Evolutionary conservation across 2,329 filamentous ascomycete species (phyloP).

Genomic region (Emmonsia crescens): DNA sequence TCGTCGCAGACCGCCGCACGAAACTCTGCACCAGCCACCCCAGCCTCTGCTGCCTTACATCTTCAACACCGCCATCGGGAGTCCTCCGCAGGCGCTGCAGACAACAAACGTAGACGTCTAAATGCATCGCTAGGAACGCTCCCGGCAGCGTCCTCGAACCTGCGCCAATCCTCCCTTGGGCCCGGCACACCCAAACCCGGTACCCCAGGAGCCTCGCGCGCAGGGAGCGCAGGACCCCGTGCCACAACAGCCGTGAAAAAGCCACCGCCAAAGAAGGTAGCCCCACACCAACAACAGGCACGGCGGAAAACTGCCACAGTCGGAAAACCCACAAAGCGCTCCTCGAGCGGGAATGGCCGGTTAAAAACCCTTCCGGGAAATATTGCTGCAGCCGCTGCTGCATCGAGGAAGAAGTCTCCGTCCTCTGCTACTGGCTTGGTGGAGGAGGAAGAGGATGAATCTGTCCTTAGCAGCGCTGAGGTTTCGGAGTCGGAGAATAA

Average conservation of each 20-base stretch:
- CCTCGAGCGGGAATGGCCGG: conserved; percentile 30
- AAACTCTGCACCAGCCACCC: conserved; percentile 36
- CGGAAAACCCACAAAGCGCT: conserved; percentile 32
- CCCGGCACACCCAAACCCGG: conserved; percentile 53
- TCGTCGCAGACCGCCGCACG: conserved; percentile 26
- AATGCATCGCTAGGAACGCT: conserved; percentile 44
- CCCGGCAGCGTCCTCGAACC: conserved; percentile 43
- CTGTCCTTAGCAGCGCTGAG: conserved; percentile 42
- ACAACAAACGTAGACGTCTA: conserved; percentile 49
- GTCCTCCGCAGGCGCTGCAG: conserved; percentile 42
- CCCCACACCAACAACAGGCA: conserved; percentile 42
- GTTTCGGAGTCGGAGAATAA: conserved; percentile 37
- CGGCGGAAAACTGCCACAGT: conserved; percentile 25
- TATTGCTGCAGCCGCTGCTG: conserved; percentile 4
- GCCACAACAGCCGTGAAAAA: conserved; percentile 32
- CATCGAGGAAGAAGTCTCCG: conserved; percentile 32
- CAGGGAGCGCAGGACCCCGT: conserved; percentile 48
- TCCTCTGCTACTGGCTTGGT: conserved; percentile 24
- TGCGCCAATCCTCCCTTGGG: conserved; percentile 51
- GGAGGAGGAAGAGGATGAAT: conserved; percentile 43
- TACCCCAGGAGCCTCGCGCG: conserved; percentile 43
- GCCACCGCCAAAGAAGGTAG: conserved; percentile 42
- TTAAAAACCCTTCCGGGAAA: conserved; percentile 20
- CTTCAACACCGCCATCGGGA: conserved; percentile 41
- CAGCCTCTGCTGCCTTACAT: conserved; percentile 27